Percentiles rank a stretch among this genome's conserved stretches.
Conservation (phyloP, 2,329 filamentous ascomycete genomes). For the Fusarium stilboides region DNA sequence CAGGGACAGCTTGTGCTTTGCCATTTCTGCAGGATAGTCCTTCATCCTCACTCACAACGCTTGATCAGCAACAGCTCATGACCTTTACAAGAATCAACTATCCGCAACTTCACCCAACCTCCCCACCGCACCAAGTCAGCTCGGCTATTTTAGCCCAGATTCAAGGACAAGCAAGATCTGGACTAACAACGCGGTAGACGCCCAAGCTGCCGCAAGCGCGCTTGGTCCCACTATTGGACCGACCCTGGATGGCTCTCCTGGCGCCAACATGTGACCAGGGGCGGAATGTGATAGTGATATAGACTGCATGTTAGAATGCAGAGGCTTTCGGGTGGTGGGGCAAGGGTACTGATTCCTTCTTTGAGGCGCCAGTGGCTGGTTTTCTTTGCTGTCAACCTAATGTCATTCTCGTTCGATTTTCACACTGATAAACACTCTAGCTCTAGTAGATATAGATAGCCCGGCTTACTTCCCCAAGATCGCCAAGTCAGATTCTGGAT, state of each 20-base stretch:
- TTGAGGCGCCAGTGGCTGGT: too few relatives aligned
- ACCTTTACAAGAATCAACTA: not conserved
- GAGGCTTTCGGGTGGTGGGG: constrained; percentile 6
- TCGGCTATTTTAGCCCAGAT: constrained; percentile 2
- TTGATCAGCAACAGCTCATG: not conserved
- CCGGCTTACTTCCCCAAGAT: not conserved
- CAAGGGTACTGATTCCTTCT: constrained; percentile 11
- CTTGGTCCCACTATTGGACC: constrained; percentile 6
- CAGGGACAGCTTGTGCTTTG: too few relatives aligned
- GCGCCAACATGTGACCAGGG: constrained; percentile 1
- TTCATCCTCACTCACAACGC: not conserved
- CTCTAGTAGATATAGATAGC: not conserved
- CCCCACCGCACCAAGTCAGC: not conserved
- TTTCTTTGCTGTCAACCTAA: not conserved
- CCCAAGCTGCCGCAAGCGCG: constrained; percentile 11
- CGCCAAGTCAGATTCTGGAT: too few relatives aligned
- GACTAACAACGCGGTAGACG: constrained; percentile 5
- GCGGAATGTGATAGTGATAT: constrained; percentile 28
- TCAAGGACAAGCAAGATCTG: not conserved
- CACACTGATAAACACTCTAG: not conserved
- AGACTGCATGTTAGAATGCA: constrained; percentile 10
- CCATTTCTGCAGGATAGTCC: too few relatives aligned
- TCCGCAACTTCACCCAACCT: too few relatives aligned
- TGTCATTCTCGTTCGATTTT: constrained; percentile 9
- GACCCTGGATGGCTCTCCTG: constrained; percentile 11